Conservation (phyloP, 2,329 filamentous ascomycete species). For the Alternaria ethzedia region DNA sequence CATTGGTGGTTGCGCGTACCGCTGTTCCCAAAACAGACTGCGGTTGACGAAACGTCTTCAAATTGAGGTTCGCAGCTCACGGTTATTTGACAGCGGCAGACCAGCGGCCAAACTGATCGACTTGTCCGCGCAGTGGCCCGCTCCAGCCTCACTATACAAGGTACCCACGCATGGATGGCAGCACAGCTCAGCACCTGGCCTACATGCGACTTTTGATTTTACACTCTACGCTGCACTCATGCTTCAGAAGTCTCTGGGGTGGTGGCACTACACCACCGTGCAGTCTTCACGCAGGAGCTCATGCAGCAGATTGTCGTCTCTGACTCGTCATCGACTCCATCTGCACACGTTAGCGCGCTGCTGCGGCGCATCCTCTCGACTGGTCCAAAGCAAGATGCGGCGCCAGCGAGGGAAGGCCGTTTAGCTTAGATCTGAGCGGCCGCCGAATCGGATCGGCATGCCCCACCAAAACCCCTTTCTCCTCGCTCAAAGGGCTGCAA, state of each 20-base stretch:
- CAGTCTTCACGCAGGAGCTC: background rate
- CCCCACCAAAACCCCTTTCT: constrained; percentile 39
- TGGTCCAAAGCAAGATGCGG: constrained; percentile 37
- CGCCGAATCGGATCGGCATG: constrained; percentile 42
- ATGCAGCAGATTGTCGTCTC: constrained; percentile 4
- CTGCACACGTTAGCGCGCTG: constrained; percentile 15
- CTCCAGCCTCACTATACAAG: constrained; percentile 11
- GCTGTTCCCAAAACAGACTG: constrained; percentile 12
- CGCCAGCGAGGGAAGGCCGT: constrained; percentile 39
- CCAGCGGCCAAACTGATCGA: constrained; percentile 23
- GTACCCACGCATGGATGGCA: constrained; percentile 7
- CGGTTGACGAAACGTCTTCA: constrained; percentile 17
- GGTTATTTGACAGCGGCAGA: constrained; percentile 37
- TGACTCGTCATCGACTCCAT: constrained; percentile 25
- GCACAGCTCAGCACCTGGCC: background rate
- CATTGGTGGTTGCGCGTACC: constrained; percentile 22
- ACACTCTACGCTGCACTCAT: constrained; percentile 1
- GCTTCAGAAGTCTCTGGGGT: constrained; percentile 9
- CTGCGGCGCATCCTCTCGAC: constrained; percentile 11
- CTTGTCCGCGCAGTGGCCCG: constrained; percentile 26
- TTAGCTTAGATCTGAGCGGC: constrained; percentile 40
- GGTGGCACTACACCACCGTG: background rate
- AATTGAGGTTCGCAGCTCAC: constrained; percentile 14
- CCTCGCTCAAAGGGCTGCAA: constrained; percentile 17
- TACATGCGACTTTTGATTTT: constrained; percentile 2